A percentile compares a stretch with the other conserved stretches of the same genome.
These are phyloP conservation scores for Paramecium tetraurelia DNA, from an alignment of 73 alveolate species.

Conservation along the genomic window DNA sequence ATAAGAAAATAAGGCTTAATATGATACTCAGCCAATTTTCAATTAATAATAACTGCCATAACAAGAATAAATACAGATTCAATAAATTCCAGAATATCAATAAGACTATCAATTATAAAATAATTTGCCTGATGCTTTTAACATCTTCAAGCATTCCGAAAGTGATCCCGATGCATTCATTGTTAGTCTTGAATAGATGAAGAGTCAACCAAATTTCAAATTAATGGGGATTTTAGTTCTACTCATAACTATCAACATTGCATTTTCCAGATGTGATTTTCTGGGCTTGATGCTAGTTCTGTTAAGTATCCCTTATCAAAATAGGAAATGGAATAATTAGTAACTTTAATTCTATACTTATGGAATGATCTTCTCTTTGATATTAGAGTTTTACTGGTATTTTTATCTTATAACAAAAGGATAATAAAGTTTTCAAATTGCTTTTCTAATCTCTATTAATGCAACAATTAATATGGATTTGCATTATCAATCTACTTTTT, in stretches of 20 bases:
- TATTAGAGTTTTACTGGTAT: not conserved
- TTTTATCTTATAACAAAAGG: not conserved
- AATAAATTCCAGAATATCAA: not conserved
- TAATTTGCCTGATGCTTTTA: not conserved
- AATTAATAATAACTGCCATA: not conserved
- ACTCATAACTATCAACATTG: not conserved
- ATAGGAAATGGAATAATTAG: not conserved
- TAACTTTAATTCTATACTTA: not conserved
- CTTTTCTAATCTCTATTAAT: not conserved
- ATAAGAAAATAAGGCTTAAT: not conserved
- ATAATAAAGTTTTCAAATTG: not conserved
- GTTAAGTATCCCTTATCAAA: not conserved
- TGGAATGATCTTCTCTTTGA: not conserved
- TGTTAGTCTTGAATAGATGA: not conserved
- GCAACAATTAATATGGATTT: not conserved
- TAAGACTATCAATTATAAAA: not conserved
- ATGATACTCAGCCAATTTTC: not conserved
- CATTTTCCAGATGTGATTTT: not conserved
- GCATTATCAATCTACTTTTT: not conserved
- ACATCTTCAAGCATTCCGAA: not conserved
- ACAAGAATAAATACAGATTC: not conserved
- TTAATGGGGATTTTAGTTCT: not conserved
- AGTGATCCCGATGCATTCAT: not conserved
- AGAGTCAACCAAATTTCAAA: not conserved
- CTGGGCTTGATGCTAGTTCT: not conserved